A percentile compares a stretch with the other conserved stretches of the same genome.
Evolutionary conservation across 495 filamentous ascomycete species (phyloP).

Genomic region (Acidomyces sp.): DNA sequence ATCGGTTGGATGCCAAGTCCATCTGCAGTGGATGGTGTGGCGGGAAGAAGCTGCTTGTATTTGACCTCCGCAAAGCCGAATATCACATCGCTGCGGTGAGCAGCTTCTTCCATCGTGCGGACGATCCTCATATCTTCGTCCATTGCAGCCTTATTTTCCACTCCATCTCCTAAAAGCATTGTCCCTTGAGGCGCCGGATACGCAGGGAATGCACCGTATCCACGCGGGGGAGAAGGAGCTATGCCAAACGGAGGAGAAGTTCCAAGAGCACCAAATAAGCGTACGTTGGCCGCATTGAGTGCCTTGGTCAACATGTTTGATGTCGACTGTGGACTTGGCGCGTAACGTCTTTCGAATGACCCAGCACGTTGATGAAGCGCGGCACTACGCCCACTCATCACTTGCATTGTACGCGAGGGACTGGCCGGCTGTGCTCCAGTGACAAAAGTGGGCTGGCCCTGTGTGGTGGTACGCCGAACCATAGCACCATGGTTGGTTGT

Average conservation of each 20-base stretch:
- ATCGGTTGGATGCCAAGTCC: slow-evolving; percentile 50
- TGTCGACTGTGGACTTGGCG: slow-evolving; percentile 53
- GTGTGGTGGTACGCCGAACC: slow-evolving; percentile 56
- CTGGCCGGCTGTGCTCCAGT: slow-evolving; percentile 42
- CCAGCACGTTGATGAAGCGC: slow-evolving; percentile 48
- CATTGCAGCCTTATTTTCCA: slow-evolving; percentile 40
- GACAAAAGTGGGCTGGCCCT: slow-evolving; percentile 43
- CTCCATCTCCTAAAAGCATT: slow-evolving; percentile 53
- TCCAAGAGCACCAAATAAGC: slow-evolving; percentile 30
- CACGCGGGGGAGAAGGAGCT: slow-evolving; percentile 54
- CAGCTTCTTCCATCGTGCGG: slow-evolving; percentile 75
- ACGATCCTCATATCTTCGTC: slow-evolving; percentile 75
- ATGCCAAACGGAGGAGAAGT: slow-evolving; percentile 35
- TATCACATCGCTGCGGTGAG: slow-evolving; percentile 84
- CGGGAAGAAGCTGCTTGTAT: slow-evolving; percentile 84
- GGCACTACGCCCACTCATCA: slow-evolving; percentile 41
- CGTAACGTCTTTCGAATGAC: slow-evolving; percentile 70
- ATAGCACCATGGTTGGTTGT: slow-evolving; percentile 31
- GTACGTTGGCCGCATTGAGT: slow-evolving; percentile 80
- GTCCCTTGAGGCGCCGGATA: slow-evolving; percentile 59
- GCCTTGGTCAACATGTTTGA: slow-evolving; percentile 89
- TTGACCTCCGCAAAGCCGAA: slow-evolving; percentile 97
- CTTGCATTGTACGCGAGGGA: slow-evolving; percentile 50
- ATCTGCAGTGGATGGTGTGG: slow-evolving; percentile 63
- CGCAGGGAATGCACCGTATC: slow-evolving; percentile 69